These are phyloP conservation scores for Melampsora americana DNA, from an alignment of 1,284 basidiomycete species.

Conservation along the genomic window DNA sequence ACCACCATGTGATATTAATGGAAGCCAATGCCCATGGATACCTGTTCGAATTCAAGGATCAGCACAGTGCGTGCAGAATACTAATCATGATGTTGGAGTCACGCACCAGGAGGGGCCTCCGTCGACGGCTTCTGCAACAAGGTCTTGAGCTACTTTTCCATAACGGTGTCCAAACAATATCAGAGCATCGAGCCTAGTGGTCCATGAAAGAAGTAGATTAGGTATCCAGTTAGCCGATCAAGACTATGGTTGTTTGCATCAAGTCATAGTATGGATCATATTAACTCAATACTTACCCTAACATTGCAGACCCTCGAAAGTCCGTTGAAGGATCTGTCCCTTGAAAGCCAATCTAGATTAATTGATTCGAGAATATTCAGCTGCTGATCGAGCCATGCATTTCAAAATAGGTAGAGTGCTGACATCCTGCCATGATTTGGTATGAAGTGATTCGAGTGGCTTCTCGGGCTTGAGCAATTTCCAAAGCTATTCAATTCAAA, in stretches of 20 bases:
- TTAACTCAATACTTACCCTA: conserved; percentile 11
- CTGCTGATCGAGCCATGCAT: not conserved
- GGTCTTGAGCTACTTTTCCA: conserved; percentile 20
- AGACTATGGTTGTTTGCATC: not conserved
- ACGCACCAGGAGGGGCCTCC: conserved; percentile 31
- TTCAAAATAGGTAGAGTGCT: not conserved
- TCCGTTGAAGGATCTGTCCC: conserved; percentile 31
- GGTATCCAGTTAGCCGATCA: not conserved
- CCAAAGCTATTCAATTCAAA: conserved; percentile 12
- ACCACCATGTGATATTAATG: conserved; percentile 43
- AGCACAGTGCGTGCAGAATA: not conserved
- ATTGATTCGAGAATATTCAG: not conserved
- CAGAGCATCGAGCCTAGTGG: conserved; percentile 28
- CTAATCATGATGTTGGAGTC: no score
- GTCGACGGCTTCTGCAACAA: conserved; percentile 33
- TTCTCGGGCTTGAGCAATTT: conserved; percentile 21
- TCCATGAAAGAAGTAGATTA: not conserved
- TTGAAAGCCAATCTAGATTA: conserved; percentile 35
- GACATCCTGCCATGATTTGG: conserved; percentile 34
- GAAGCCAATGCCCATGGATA: conserved; percentile 43
- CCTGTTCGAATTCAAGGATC: not conserved
- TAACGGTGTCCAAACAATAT: conserved; percentile 22
- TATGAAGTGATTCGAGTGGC: conserved; percentile 14
- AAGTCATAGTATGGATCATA: not conserved
- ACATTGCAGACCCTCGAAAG: conserved; percentile 18